Conservation (phyloP, 2,329 filamentous ascomycete species). For the Curvularia verruculosa region DNA sequence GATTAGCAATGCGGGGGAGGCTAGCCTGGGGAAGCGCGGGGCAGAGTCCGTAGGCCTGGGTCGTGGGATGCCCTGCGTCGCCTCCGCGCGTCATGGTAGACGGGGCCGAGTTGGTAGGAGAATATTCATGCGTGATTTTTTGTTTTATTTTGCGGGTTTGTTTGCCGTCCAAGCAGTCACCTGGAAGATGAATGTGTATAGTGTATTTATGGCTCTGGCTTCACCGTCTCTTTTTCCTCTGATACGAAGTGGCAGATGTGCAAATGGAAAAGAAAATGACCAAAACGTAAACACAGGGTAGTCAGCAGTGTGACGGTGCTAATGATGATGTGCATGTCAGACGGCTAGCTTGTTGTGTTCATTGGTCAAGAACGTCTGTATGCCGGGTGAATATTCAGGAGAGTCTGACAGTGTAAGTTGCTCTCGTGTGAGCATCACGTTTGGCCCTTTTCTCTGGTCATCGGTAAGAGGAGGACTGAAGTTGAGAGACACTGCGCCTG, state of each 20-base stretch:
- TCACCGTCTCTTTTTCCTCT: not conserved
- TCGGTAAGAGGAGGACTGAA: not conserved
- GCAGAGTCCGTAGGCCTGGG: not conserved
- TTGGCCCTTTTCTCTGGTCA: not conserved
- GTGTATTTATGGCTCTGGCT: not conserved
- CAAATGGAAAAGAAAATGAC: too few species aligned
- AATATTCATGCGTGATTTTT: not conserved
- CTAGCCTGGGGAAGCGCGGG: not conserved
- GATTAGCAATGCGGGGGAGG: not conserved
- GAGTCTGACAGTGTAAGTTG: not conserved
- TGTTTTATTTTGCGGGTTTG: not conserved
- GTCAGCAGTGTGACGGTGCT: not conserved
- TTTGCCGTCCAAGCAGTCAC: not conserved
- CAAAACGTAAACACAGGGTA: not conserved
- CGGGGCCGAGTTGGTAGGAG: not conserved
- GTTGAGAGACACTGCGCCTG: not conserved
- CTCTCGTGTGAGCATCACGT: not conserved
- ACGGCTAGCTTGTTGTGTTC: not conserved
- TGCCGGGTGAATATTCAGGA: not conserved
- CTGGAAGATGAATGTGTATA: not conserved
- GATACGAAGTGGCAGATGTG: not conserved
- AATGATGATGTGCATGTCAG: not conserved
- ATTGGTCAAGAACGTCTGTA: not conserved
- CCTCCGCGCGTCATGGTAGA: not conserved
- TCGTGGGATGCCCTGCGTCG: not conserved